These are phyloP conservation scores for Sedum album DNA, from an alignment of 164 flowering plant genomes.

Conservation along the genomic window DNA sequence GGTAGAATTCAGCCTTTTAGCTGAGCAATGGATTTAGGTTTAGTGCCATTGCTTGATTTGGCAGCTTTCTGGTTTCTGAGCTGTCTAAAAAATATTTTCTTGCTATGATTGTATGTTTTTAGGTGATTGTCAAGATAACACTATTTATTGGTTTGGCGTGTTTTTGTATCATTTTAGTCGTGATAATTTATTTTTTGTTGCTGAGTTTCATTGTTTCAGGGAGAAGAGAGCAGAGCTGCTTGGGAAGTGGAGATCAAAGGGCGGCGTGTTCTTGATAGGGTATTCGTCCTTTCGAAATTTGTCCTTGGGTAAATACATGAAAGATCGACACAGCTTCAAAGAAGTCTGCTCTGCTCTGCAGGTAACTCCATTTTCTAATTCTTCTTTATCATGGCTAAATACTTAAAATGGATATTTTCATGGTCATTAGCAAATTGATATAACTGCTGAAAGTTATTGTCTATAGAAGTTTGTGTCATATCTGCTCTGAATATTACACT, in stretches of 20 bases:
- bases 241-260: conserved; percentile 84
- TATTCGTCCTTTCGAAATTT: conserved; percentile 81
- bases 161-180: not conserved
- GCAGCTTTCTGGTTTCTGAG: too few relatives aligned
- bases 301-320: conserved; percentile 68
- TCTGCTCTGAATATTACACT: not conserved
- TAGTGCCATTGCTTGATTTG: too few relatives aligned
- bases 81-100: not conserved
- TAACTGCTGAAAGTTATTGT: not conserved
- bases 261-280: conserved; percentile 90
- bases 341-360: conserved; percentile 61
- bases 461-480: not conserved
- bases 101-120: not conserved
- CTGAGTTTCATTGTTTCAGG: conserved; percentile 27
- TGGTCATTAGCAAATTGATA: not conserved
- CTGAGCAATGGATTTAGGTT: too few relatives aligned
- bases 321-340: conserved; percentile 55
- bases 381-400: not conserved
- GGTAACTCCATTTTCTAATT: conserved; percentile 26
- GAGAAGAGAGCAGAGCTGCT: conserved; percentile 69
- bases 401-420: not conserved
- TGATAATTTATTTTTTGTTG: not conserved
- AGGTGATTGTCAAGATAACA: not conserved
- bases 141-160: not conserved
- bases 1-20: too few relatives aligned